phyloP scores from a whole-genome alignment of 352 stramenopile species.

The Globisporangium nagaii region DNA sequence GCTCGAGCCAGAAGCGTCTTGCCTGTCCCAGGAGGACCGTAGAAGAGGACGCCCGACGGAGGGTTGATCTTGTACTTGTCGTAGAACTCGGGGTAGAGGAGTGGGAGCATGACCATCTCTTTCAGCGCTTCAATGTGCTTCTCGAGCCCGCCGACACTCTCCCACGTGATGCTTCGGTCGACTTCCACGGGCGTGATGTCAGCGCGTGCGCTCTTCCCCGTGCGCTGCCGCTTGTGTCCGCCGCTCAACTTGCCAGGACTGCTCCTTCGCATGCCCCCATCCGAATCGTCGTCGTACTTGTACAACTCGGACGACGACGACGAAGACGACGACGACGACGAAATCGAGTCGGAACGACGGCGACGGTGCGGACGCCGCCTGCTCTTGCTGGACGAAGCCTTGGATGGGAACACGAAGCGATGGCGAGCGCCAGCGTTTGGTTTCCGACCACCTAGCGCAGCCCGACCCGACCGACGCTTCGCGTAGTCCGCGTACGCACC shows the following conservation, averaged over 20 bases:
- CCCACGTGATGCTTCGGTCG: slow-evolving; percentile 80
- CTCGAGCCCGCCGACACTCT: slow-evolving; percentile 77
- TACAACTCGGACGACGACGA: slow-evolving; percentile 52
- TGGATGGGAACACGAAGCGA: slow-evolving; percentile 22
- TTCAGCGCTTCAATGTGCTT: slow-evolving; percentile 88
- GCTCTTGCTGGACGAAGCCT: slow-evolving; percentile 18
- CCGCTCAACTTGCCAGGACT: slow-evolving; percentile 24
- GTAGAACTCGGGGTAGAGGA: slow-evolving; percentile 92
- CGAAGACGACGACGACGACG: slow-evolving; percentile 33
- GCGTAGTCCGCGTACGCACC: slow-evolving; percentile 57
- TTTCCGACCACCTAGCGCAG: slow-evolving; percentile 3
- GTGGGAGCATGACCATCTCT: slow-evolving; percentile 92
- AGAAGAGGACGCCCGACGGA: slow-evolving; percentile 85
- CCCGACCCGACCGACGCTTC: slow-evolving; percentile 49
- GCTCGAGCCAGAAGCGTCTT: slow-evolving; percentile 90
- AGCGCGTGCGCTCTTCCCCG: slow-evolving; percentile 41
- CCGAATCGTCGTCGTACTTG: slow-evolving; percentile 56
- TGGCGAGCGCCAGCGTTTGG: slow-evolving; percentile 13
- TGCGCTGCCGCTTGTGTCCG: slow-evolving; percentile 18
- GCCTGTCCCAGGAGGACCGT: slow-evolving; percentile 88
- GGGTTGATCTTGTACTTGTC: slow-evolving; percentile 83
- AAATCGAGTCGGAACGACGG: slow-evolving; percentile 17
- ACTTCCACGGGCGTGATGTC: slow-evolving; percentile 84
- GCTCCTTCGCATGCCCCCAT: slow-evolving; percentile 60
- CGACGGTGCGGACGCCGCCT: slow-evolving; percentile 19